Conservation (phyloP, 2,329 filamentous ascomycete species). For the Blastomyces parvus region DNA sequence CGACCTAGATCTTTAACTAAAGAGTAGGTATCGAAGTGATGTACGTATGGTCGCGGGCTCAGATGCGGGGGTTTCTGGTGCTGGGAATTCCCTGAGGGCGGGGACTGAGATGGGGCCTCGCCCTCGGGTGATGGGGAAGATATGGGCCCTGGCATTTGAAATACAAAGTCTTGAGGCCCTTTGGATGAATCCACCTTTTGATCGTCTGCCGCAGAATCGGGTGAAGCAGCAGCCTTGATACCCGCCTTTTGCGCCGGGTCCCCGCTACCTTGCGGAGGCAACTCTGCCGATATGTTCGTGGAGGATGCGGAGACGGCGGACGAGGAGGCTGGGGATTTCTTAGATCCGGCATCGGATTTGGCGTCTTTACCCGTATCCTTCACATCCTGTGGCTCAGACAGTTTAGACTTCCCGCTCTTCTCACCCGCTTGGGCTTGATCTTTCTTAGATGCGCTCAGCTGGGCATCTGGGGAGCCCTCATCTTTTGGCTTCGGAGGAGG, state of each 20-base stretch:
- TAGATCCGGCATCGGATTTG: conserved; percentile 3
- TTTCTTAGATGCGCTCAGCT: conserved; percentile 9
- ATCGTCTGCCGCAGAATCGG: conserved; percentile 3
- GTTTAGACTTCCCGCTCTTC: conserved; percentile 9
- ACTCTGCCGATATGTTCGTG: conserved; percentile 12
- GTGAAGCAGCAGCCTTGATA: background rate
- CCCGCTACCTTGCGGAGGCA: conserved; percentile 5
- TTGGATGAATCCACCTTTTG: conserved; percentile 6
- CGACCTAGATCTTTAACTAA: conserved; percentile 69
- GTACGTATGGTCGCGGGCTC: conserved; percentile 56
- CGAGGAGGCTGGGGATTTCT: background rate
- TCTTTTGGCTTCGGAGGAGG: conserved; percentile 29
- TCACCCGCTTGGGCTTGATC: background rate
- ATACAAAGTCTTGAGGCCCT: conserved; percentile 11
- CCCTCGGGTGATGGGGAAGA: conserved; percentile 19
- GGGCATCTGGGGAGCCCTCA: conserved; percentile 7
- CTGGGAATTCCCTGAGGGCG: conserved; percentile 22
- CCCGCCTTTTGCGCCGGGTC: conserved; percentile 1
- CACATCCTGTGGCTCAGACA: conserved; percentile 15
- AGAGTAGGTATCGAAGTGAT: conserved; percentile 93
- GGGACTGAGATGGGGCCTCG: conserved; percentile 18
- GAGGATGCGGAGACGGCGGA: conserved; percentile 4
- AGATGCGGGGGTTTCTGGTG: conserved; percentile 51
- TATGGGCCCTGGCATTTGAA: conserved; percentile 17
- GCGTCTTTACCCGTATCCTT: conserved; percentile 17